phyloP scores from a whole-genome alignment of 768 basidiomycete genomes.

The Phylloporus sp. region DNA sequence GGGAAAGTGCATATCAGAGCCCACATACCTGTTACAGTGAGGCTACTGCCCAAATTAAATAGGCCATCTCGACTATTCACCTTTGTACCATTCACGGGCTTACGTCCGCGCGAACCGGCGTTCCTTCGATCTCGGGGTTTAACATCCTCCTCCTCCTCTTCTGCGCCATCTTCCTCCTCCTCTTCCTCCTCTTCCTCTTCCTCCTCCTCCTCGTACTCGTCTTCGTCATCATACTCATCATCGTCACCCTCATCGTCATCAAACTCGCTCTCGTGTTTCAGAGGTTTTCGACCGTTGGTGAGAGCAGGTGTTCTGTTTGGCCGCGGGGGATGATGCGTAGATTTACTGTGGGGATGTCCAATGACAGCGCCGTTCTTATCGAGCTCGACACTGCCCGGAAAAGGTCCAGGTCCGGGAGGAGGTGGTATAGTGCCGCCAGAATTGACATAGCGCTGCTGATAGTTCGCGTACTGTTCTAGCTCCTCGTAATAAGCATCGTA shows the following conservation, averaged over 20 bases:
- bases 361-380: slow-evolving; percentile 84
- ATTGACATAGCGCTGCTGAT: slow-evolving; percentile 92
- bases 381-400: slow-evolving; percentile 96
- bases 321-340: slow-evolving; percentile 39
- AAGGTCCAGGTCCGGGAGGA: slow-evolving; percentile 94
- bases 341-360: slow-evolving; percentile 31
- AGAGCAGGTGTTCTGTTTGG: slow-evolving; percentile 32
- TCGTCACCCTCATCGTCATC: slow-evolving; percentile 63
- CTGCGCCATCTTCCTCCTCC: slow-evolving; percentile 42
- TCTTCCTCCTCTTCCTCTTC: slow-evolving; percentile 69
- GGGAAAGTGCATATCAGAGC: slow-evolving; percentile 2
- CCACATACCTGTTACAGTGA: slow-evolving; percentile 75
- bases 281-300: slow-evolving; percentile 38
- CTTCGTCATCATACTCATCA: slow-evolving; percentile 55
- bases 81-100: slow-evolving; percentile 43
- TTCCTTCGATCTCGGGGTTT: slow-evolving; percentile 40
- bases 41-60: slow-evolving; percentile 74
- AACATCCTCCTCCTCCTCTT: slow-evolving; percentile 46
- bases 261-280: slow-evolving; percentile 59
- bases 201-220: slow-evolving; percentile 64
- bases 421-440: slow-evolving; percentile 87
- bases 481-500: slow-evolving; percentile 99
- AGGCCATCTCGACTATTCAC: slow-evolving; percentile 58
- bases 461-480: slow-evolving; percentile 98
- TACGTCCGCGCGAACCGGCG: slow-evolving; percentile 34